Evolutionary conservation across 768 basidiomycete species (phyloP).

Genomic region (Naganishia onofrii): DNA sequence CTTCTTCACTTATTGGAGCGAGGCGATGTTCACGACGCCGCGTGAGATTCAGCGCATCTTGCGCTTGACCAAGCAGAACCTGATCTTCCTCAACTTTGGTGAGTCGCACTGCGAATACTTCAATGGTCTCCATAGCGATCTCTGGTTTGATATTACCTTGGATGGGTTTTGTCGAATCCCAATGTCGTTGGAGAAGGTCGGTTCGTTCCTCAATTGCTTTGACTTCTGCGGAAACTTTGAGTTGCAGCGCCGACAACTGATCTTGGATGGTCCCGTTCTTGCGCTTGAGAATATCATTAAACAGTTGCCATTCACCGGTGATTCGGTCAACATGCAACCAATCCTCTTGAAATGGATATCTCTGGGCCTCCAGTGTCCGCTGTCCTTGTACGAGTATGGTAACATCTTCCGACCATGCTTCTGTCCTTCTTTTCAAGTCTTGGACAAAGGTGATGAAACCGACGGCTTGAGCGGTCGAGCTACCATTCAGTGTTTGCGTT

Average conservation of each 20-base stretch:
- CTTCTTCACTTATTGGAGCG: conserved; percentile 89
- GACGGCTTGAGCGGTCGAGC: conserved; percentile 93
- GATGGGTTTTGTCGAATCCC: conserved; percentile 76
- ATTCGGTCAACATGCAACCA: conserved; percentile 99
- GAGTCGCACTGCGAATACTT: conserved; percentile 87
- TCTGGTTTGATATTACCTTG: conserved; percentile 96
- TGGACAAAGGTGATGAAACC: conserved; percentile 99
- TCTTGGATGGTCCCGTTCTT: conserved; percentile 99
- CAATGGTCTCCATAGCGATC: conserved; percentile 92
- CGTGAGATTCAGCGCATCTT: conserved; percentile 89
- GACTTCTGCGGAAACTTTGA: conserved; percentile 99
- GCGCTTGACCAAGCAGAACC: conserved; percentile 89
- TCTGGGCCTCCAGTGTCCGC: conserved; percentile 92
- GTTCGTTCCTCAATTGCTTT: conserved; percentile 97
- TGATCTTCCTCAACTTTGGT: conserved; percentile 89
- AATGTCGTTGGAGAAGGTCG: conserved; percentile 80
- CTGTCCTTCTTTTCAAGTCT: conserved; percentile 94
- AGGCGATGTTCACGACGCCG: conserved; percentile 71
- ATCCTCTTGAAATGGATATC: conserved; percentile 93
- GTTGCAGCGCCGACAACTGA: conserved; percentile 93
- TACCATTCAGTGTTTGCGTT: conserved; percentile 89
- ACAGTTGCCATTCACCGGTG: conserved; percentile 96
- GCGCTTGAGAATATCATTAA: conserved; percentile 93
- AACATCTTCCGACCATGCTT: conserved; percentile 94
- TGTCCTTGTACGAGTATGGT: conserved; percentile 91